Conservation (phyloP, 768 basidiomycete species). For the Boletus edulis region DNA sequence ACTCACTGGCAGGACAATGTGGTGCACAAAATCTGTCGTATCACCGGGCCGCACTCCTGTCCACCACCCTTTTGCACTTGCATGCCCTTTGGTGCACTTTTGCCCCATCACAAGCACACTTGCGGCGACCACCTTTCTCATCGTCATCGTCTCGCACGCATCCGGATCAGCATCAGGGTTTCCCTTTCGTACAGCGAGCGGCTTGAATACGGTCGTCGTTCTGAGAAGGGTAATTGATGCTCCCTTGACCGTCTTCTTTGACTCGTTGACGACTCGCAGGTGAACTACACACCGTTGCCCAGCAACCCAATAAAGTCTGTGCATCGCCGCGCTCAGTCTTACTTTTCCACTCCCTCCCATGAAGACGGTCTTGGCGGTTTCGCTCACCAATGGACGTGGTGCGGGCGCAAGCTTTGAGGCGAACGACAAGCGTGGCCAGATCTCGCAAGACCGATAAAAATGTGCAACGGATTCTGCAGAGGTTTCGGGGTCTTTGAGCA, state of each 20-base stretch:
- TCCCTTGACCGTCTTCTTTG: conserved; percentile 63
- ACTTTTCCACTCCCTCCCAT: conserved; percentile 66
- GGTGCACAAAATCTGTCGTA: conserved; percentile 61
- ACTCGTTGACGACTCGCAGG: conserved; percentile 63
- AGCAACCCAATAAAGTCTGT: conserved; percentile 76
- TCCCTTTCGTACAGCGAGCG: conserved; percentile 34
- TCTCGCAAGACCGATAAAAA: conserved; percentile 79
- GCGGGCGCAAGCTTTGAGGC: conserved; percentile 57
- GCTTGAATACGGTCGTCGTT: conserved; percentile 64
- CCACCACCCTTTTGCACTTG: conserved; percentile 90
- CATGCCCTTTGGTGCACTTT: conserved; percentile 60
- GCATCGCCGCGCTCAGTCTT: conserved; percentile 61
- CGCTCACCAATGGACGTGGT: conserved; percentile 55
- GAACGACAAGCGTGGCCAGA: conserved; percentile 76
- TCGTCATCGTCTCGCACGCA: conserved; percentile 61
- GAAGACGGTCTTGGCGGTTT: conserved; percentile 52
- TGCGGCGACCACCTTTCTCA: conserved; percentile 62
- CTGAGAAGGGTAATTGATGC: conserved; percentile 63
- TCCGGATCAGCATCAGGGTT: conserved; percentile 44
- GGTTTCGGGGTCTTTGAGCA: conserved; percentile 64
- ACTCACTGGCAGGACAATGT: conserved; percentile 73
- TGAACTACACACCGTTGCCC: conserved; percentile 76
- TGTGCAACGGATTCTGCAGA: conserved; percentile 75
- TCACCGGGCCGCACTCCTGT: conserved; percentile 68
- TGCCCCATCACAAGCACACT: conserved; percentile 65